A percentile compares a stretch with the other conserved stretches of the same genome.
Conservation (phyloP, 2,329 filamentous ascomycete genomes). For the Stylonectria norvegica region DNA sequence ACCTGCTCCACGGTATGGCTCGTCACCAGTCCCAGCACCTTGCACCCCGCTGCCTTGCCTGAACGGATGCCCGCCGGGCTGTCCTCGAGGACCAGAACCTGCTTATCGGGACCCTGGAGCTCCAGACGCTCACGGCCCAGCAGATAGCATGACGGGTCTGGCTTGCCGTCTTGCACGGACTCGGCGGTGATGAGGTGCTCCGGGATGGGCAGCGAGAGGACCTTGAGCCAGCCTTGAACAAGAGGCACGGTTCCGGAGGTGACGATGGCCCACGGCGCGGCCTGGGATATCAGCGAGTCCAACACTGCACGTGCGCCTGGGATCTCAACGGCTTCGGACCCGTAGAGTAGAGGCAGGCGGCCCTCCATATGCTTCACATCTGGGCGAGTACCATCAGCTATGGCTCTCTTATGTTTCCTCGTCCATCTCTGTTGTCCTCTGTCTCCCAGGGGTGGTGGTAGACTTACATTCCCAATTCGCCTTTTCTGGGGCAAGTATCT, state of each 20-base stretch:
- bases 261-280: constrained; percentile 81
- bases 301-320: constrained; percentile 75
- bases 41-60: constrained; percentile 82
- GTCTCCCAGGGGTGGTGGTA: no score
- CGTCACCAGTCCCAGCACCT: constrained; percentile 78
- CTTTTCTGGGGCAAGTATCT: constrained; percentile 74
- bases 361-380: constrained; percentile 79
- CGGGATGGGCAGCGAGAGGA: constrained; percentile 59
- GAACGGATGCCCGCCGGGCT: constrained; percentile 80
- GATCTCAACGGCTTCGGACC: constrained; percentile 76
- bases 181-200: constrained; percentile 70
- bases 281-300: constrained; percentile 57
- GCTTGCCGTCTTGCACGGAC: constrained; percentile 72
- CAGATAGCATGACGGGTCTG: constrained; percentile 70
- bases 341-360: constrained; percentile 71
- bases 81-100: constrained; percentile 80
- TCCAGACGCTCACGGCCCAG: constrained; percentile 63
- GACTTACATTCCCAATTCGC: constrained; percentile 90
- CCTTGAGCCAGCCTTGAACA: constrained; percentile 68
- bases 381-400: constrained; percentile 34
- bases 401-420: background rate
- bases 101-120: constrained; percentile 43
- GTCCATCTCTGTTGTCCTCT: no score
- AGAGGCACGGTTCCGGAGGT: constrained; percentile 68
- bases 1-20: constrained; percentile 76